phyloP scores from a whole-genome alignment of 2,329 filamentous ascomycete genomes.

The Leptographium radiaticola region DNA sequence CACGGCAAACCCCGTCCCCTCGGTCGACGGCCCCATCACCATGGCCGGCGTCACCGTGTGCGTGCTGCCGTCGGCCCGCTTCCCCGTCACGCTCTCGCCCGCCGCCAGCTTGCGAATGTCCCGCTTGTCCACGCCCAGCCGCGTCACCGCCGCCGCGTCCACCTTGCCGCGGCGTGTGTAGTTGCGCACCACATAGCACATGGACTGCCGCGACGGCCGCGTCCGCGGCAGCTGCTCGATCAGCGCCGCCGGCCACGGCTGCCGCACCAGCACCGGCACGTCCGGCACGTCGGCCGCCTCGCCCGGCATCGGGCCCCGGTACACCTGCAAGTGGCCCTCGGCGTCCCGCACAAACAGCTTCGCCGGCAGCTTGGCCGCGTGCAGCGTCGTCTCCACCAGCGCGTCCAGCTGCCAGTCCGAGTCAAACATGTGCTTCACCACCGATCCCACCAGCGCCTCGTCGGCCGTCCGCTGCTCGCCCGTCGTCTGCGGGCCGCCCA shows the following conservation, averaged over 20 bases:
- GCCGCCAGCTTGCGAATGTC: slow-evolving; percentile 47
- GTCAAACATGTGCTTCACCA: slow-evolving; percentile 68
- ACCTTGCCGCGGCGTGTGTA: slow-evolving; percentile 73
- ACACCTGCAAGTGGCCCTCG: slow-evolving; percentile 52
- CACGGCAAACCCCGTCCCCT: slow-evolving; percentile 64
- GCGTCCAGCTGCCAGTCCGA: slow-evolving; percentile 63
- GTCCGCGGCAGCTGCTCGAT: slow-evolving; percentile 56
- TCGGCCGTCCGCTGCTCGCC: slow-evolving; percentile 19
- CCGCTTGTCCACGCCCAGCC: slow-evolving; percentile 45
- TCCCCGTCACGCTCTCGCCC: slow-evolving; percentile 50
- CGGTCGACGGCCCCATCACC: slow-evolving; percentile 57
- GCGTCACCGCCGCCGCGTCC: slow-evolving; percentile 47
- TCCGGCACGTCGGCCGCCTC: slow-evolving; percentile 35
- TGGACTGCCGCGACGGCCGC: slow-evolving; percentile 48
- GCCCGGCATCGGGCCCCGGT: slow-evolving; percentile 54
- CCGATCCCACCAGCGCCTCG: slow-evolving; percentile 16
- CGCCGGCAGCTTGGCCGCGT: slow-evolving; percentile 53
- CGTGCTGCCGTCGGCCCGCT: slow-evolving; percentile 37
- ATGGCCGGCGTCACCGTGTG: slow-evolving; percentile 68
- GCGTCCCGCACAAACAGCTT: slow-evolving; percentile 55
- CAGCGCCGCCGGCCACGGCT: slow-evolving; percentile 64
- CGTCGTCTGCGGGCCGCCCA: neutral
- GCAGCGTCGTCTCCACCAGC: slow-evolving; percentile 51
- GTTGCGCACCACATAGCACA: slow-evolving; percentile 79
- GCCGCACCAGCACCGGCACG: slow-evolving; percentile 58